These are phyloP conservation scores for Trichophyton mentagrophytes DNA, from an alignment of 2,329 filamentous ascomycete genomes.

Conservation along the genomic window DNA sequence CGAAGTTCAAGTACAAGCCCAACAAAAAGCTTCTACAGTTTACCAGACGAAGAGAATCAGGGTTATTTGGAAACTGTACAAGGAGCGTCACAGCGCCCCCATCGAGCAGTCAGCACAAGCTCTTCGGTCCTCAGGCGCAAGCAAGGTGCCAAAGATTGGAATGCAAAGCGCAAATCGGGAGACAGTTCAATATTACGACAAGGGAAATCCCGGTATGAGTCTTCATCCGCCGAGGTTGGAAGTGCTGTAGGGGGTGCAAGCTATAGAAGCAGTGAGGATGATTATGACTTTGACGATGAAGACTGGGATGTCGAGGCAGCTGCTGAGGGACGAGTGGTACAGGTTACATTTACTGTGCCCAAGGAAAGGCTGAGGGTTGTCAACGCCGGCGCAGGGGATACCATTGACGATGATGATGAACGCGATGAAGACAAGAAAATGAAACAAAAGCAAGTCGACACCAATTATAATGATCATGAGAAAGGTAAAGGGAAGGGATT, in stretches of 20 bases:
- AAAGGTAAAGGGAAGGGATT: not conserved
- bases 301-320: conserved; percentile 70
- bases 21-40: conserved; percentile 14
- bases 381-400: conserved; percentile 48
- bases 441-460: not conserved
- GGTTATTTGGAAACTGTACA: not conserved
- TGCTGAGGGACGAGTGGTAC: conserved; percentile 57
- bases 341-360: conserved; percentile 88
- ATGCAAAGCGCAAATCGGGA: conserved; percentile 22
- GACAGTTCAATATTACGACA: conserved; percentile 10
- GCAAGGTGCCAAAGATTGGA: conserved; percentile 42
- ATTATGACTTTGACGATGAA: conserved; percentile 24
- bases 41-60: conserved; percentile 6
- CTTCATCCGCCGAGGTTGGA: conserved; percentile 4
- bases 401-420: conserved; percentile 18
- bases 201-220: conserved; percentile 5
- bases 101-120: conserved; percentile 37
- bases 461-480: conserved; percentile 1
- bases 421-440: conserved; percentile 3
- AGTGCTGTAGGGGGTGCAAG: not conserved
- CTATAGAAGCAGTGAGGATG: conserved; percentile 8
- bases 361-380: conserved; percentile 79
- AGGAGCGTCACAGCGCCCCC: conserved; percentile 9
- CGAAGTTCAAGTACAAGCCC: conserved; percentile 18
- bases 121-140: conserved; percentile 37